Base-by-base conservation (phyloP, 1,284 basidiomycete species). In the Neotropicomus parvogracilis region DNA sequence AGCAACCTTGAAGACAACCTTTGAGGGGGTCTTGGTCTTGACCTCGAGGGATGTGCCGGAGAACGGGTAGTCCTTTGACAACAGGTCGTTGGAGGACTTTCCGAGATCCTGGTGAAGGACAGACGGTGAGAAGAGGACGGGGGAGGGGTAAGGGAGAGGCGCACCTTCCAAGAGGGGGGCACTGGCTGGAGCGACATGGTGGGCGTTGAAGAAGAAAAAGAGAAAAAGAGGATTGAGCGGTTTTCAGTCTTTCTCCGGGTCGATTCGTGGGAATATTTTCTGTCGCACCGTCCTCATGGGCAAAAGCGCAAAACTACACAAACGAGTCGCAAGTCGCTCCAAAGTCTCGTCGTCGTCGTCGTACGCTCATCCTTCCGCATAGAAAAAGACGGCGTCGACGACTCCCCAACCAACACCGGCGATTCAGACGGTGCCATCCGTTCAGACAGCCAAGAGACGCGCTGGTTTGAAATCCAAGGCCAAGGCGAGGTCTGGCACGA, bases 31-130 rank as follows among this genome's bases (percentile, higher is more conserved):
- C 70, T 88, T 84, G 58, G 95, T 99, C 84, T 98, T 98, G 69
- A 95, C 88, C 74, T 94, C 90, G 60, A 95, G 82, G 46, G 78
- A 72, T 50, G 80, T 86, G 38, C 83, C 88, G 62, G 77, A 74
- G 80, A 94, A 88, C 64, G 83, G 87, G 79, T 88, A 97, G 79
- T 99, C 97, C 80, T 90, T 95, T 72, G 79, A 78, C 61, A 99
- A 80, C 59, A 98, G 77, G 80, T 99, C 95, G 66, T 86, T 91
- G 72, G 94, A 92, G 60, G 93, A 94, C 84, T 97, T 97, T 74
- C 95, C 95, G 66, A 95, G 85, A 74, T 95, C 91, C 91, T 94
- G 53, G 11, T 45, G 40, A 35, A 31, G 17, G 40, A 13, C 1
- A 21, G 3, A 6, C 0, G 13, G 39, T 53, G 27, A 53, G 46